phyloP scores from a whole-genome alignment of 495 filamentous ascomycete genomes.

The Aspergillus haitiensis region DNA sequence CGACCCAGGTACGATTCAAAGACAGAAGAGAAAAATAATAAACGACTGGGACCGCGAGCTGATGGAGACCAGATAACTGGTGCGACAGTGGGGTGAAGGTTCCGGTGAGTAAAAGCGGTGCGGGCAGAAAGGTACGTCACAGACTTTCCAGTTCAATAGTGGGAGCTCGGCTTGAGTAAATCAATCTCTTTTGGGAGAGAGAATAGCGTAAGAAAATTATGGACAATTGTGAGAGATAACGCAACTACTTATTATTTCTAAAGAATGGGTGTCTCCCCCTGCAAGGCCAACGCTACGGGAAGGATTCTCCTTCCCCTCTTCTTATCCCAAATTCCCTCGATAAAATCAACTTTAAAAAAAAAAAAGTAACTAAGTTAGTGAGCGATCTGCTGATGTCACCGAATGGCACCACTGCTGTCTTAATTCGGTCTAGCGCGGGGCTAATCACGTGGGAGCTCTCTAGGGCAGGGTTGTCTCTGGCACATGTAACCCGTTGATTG shows the following conservation, averaged over 20 bases:
- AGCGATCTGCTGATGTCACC: slow-evolving; percentile 26
- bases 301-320: background rate
- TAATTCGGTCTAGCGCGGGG: slow-evolving; percentile 17
- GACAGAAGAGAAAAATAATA: slow-evolving; percentile 9
- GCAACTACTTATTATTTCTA: background rate
- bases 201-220: slow-evolving; percentile 1
- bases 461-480: slow-evolving; percentile 14
- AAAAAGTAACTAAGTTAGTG: no score
- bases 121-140: slow-evolving; percentile 41
- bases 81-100: slow-evolving; percentile 30
- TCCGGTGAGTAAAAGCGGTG: slow-evolving; percentile 51
- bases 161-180: background rate
- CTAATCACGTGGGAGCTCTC: slow-evolving; percentile 18
- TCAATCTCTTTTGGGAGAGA: background rate
- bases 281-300: background rate
- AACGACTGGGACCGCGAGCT: slow-evolving; percentile 15
- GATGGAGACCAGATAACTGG: slow-evolving; percentile 20
- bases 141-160: slow-evolving; percentile 13
- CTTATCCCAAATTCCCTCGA: background rate
- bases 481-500: slow-evolving; percentile 14
- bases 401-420: slow-evolving; percentile 9
- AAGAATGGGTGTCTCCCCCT: background rate
- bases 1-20: slow-evolving; percentile 15
- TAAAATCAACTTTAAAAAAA: no score
- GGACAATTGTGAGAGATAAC: background rate